These are phyloP conservation scores for Hypoxylon sp. DNA, from an alignment of 2,329 filamentous ascomycete genomes.

Conservation along the genomic window DNA sequence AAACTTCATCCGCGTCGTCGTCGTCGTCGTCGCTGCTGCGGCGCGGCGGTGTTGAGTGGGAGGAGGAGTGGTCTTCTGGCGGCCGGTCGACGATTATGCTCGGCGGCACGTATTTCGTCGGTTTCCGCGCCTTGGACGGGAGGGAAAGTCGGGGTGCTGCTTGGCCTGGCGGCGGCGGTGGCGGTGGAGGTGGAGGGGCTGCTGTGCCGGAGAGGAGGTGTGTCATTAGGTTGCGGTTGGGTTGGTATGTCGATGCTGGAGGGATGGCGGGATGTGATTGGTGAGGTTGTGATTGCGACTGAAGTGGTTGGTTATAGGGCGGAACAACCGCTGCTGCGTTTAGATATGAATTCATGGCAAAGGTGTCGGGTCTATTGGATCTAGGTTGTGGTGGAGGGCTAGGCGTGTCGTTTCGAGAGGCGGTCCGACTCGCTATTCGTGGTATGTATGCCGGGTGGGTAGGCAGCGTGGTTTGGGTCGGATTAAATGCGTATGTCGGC, in stretches of 20 bases:
- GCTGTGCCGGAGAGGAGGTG: conserved; percentile 12
- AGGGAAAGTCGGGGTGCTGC: conserved; percentile 50
- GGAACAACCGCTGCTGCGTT: conserved; percentile 46
- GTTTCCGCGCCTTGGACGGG: conserved; percentile 50
- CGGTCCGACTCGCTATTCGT: conserved; percentile 46
- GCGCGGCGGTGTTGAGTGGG: no score
- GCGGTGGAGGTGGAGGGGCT: conserved; percentile 9
- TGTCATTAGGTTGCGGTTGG: conserved; percentile 37
- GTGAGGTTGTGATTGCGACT: conserved; percentile 44
- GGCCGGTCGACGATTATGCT: conserved; percentile 46
- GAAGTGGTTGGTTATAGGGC: conserved; percentile 4
- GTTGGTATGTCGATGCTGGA: conserved; percentile 1
- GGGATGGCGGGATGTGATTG: conserved; percentile 38
- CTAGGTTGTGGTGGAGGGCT: conserved; percentile 30
- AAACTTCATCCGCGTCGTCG: conserved; percentile 42
- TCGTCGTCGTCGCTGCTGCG: background rate
- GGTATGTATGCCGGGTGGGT: conserved; percentile 61
- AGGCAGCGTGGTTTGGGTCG: conserved; percentile 49
- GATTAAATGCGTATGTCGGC: conserved; percentile 44
- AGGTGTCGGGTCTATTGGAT: conserved; percentile 43
- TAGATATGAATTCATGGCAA: conserved; percentile 51
- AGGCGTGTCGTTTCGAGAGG: conserved; percentile 28
- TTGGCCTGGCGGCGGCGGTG: conserved; percentile 37
- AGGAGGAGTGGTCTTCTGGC: conserved; percentile 17
- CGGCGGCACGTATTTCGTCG: conserved; percentile 54